Conservation (phyloP, 139 green algal genomes). For the Picochlorum costavermella region DNA sequence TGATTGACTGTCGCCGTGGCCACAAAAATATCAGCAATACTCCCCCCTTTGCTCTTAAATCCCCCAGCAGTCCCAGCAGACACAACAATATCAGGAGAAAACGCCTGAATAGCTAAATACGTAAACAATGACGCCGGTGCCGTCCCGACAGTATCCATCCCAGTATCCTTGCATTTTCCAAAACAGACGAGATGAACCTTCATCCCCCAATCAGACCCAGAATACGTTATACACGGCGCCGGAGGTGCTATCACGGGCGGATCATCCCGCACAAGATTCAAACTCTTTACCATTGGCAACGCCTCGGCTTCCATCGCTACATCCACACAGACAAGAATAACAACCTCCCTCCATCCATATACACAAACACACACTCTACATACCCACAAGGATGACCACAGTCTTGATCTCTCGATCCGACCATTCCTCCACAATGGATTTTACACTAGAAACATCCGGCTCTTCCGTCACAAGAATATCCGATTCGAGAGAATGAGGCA, state of each 20-base stretch:
- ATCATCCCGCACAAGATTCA: constrained; percentile 51
- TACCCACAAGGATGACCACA: neutral
- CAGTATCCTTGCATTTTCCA: constrained; percentile 52
- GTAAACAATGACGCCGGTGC: constrained; percentile 72
- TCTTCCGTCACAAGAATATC: neutral
- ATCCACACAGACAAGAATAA: neutral
- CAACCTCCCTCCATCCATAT: neutral
- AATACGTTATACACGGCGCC: constrained; percentile 57
- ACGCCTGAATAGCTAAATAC: constrained; percentile 70
- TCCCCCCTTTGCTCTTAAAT: constrained; percentile 77
- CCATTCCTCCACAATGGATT: neutral
- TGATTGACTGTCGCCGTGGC: constrained; percentile 72
- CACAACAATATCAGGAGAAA: constrained; percentile 86
- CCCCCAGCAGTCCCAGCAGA: constrained; percentile 84
- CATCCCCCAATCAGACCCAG: constrained; percentile 38
- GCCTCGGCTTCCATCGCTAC: constrained; percentile 90
- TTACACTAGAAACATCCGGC: neutral
- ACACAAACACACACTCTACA: neutral
- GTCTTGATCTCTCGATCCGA: neutral
- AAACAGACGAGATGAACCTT: constrained; percentile 69
- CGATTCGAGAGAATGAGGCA: neutral
- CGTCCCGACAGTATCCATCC: constrained; percentile 86
- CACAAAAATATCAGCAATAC: constrained; percentile 89
- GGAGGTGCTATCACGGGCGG: constrained; percentile 44
- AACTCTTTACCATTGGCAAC: constrained; percentile 56